Conservation (phyloP, 2,329 filamentous ascomycete genomes). For the Trichoderma gracile region DNA sequence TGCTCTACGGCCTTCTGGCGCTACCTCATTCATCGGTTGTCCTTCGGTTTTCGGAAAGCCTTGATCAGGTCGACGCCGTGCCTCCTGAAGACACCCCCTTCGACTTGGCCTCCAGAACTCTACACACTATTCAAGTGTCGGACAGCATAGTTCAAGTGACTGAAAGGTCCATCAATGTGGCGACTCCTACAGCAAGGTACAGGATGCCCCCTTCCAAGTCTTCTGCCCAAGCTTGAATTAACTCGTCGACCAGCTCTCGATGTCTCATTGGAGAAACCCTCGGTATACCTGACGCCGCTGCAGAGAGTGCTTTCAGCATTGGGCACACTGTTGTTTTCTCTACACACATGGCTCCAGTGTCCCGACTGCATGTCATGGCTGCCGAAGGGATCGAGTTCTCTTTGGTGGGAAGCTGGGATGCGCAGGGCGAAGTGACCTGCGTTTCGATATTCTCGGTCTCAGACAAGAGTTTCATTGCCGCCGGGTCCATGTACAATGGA, state of each 20-base stretch:
- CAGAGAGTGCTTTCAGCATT: conserved; percentile 47
- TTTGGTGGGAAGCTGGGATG: conserved; percentile 36
- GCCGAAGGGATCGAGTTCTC: conserved; percentile 40
- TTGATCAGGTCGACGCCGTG: conserved; percentile 48
- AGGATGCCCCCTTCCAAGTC: conserved; percentile 17
- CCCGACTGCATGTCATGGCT: conserved; percentile 44
- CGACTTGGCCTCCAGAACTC: conserved; percentile 55
- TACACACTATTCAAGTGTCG: conserved; percentile 46
- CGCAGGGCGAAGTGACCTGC: conserved; percentile 53
- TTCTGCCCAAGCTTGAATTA: neutral
- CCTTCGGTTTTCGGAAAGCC: conserved; percentile 51
- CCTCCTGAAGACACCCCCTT: conserved; percentile 47
- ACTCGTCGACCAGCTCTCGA: conserved; percentile 33
- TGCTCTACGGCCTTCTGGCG: conserved; percentile 47
- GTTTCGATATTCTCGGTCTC: conserved; percentile 40
- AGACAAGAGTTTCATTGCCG: conserved; percentile 36
- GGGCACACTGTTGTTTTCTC: conserved; percentile 47
- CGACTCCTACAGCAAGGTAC: conserved; percentile 42
- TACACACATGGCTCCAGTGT: conserved; percentile 40
- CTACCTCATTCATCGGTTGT: conserved; percentile 51
- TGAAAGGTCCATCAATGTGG: conserved; percentile 47
- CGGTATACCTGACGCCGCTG: conserved; percentile 32
- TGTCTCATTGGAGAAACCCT: conserved; percentile 39
- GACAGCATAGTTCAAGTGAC: conserved; percentile 56
- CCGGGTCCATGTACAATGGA: conserved; percentile 39